A percentile compares a stretch with the other conserved stretches of the same genome.
Evolutionary conservation across 768 basidiomycete species (phyloP).

Genomic region (Calocera viscosa): DNA sequence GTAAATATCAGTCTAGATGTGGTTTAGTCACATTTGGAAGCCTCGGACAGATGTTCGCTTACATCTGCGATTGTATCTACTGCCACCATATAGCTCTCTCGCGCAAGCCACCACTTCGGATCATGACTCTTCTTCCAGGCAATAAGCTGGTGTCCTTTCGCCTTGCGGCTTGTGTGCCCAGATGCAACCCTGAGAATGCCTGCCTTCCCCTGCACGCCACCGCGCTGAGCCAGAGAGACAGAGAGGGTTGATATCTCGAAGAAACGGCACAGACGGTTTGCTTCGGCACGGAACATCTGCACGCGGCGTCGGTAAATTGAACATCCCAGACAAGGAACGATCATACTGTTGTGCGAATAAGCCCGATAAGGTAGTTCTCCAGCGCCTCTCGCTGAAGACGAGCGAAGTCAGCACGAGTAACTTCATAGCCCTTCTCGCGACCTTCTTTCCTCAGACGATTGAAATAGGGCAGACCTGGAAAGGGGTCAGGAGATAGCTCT

Average conservation of each 20-base stretch:
- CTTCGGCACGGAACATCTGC: conserved; percentile 91
- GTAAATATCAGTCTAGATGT: conserved; percentile 57
- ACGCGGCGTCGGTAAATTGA: too few species aligned
- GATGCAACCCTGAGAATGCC: conserved; percentile 47
- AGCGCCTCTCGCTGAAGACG: conserved; percentile 66
- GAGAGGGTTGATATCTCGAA: conserved; percentile 86
- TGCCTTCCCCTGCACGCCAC: conserved; percentile 83
- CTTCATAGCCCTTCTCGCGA: conserved; percentile 35
- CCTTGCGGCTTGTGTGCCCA: conserved; percentile 23
- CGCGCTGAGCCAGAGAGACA: conserved; percentile 61
- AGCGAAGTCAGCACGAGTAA: conserved; percentile 63
- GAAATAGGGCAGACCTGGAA: conserved; percentile 72
- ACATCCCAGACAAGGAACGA: not conserved
- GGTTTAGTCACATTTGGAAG: conserved; percentile 1
- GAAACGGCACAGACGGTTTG: conserved; percentile 80
- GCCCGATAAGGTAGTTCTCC: conserved; percentile 74
- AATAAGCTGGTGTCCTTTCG: conserved; percentile 34
- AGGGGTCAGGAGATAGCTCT: not conserved
- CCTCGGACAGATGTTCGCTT: conserved; percentile 15
- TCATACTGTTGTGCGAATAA: conserved; percentile 74
- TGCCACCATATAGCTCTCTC: conserved; percentile 83
- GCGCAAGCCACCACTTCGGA: conserved; percentile 78
- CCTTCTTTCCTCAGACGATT: conserved; percentile 65
- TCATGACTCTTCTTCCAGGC: conserved; percentile 49
- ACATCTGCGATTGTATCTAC: conserved; percentile 81